Conservation (phyloP, 2,329 filamentous ascomycete genomes). For the Escovopsis weberi region DNA sequence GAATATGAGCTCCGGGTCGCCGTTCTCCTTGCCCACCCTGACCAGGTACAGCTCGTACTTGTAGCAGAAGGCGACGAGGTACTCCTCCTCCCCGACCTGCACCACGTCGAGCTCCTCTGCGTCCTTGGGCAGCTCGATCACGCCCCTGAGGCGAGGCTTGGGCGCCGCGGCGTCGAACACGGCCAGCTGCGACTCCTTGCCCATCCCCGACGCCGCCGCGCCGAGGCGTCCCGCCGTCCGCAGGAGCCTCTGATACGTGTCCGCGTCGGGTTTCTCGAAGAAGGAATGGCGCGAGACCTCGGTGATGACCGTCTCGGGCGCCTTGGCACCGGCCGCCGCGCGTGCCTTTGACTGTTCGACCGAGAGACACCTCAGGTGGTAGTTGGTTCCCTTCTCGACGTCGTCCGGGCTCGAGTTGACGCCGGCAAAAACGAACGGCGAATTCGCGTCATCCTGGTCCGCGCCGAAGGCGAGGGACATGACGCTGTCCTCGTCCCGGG, state of each 20-base stretch:
- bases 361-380: conserved; percentile 67
- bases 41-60: conserved; percentile 60
- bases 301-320: conserved; percentile 25
- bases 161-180: conserved; percentile 52
- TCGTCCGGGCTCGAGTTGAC: conserved; percentile 69
- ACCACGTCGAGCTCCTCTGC: conserved; percentile 56
- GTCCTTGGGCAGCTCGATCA: conserved; percentile 37
- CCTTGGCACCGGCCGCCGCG: conserved; percentile 15
- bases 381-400: conserved; percentile 61
- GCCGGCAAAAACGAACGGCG: conserved; percentile 50
- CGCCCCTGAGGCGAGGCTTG: conserved; percentile 30
- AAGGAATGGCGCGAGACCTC: conserved; percentile 39
- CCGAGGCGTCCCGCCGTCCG: conserved; percentile 52
- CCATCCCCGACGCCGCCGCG: conserved; percentile 64
- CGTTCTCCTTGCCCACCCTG: conserved; percentile 36
- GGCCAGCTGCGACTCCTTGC: conserved; percentile 62
- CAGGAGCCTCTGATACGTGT: conserved; percentile 45
- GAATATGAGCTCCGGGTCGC: conserved; percentile 39
- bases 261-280: conserved; percentile 34
- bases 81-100: conserved; percentile 42
- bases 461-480: conserved; percentile 63
- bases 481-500: conserved; percentile 76
- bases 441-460: conserved; percentile 32
- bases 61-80: conserved; percentile 65
- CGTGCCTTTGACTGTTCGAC: conserved; percentile 31